phyloP scores from a whole-genome alignment of 495 filamentous ascomycete species.

The Xylaria longipes region DNA sequence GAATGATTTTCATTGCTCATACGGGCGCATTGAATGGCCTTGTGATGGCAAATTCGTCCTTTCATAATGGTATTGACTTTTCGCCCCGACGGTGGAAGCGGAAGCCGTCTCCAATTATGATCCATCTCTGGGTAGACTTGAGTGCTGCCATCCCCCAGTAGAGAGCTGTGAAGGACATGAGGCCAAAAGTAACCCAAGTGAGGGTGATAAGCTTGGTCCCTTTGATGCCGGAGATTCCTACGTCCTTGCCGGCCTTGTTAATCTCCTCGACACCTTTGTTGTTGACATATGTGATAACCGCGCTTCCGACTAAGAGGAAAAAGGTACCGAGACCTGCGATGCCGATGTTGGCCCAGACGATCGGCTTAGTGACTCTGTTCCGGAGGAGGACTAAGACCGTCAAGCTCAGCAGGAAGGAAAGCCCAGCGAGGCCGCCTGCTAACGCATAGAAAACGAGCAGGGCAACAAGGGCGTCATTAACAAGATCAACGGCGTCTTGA shows the following conservation, averaged over 20 bases:
- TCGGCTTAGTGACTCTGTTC: slow-evolving; percentile 38
- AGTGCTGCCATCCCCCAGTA: slow-evolving; percentile 57
- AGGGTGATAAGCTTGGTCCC: slow-evolving; percentile 51
- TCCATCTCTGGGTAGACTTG: slow-evolving; percentile 60
- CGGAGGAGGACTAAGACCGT: slow-evolving; percentile 49
- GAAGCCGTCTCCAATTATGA: slow-evolving; percentile 48
- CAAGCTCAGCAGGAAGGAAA: slow-evolving; percentile 58
- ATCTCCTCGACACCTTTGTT: slow-evolving; percentile 41
- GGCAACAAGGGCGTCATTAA: slow-evolving; percentile 55
- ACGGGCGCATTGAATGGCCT: not conserved
- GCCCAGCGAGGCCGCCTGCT: slow-evolving; percentile 62
- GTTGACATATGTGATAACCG: slow-evolving; percentile 41
- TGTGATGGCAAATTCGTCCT: not conserved
- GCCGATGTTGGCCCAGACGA: slow-evolving; percentile 53
- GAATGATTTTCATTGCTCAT: not conserved
- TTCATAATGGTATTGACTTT: slow-evolving; percentile 9
- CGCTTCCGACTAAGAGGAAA: slow-evolving; percentile 36
- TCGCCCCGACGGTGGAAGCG: not conserved
- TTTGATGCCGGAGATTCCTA: slow-evolving; percentile 41
- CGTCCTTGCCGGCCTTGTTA: slow-evolving; percentile 39
- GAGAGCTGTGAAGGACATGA: slow-evolving; percentile 62
- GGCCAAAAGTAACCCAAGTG: slow-evolving; percentile 69
- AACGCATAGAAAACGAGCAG: slow-evolving; percentile 72
- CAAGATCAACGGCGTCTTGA: slow-evolving; percentile 62
- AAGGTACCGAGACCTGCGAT: slow-evolving; percentile 40